Base-by-base conservation (phyloP, 345 rosid genomes). In the Conringia planisiliqua region DNA sequence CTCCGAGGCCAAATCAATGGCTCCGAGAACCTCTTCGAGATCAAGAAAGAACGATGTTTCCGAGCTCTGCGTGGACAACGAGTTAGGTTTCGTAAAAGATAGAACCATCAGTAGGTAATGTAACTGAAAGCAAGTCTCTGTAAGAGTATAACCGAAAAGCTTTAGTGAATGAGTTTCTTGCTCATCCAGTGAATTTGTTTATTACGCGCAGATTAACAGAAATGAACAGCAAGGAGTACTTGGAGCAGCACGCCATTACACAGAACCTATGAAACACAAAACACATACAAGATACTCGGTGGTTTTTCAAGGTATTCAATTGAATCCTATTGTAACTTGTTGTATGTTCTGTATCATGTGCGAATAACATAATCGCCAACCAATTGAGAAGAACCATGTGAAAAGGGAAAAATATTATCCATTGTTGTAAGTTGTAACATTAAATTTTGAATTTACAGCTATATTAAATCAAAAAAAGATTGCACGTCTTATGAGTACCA, bases 221-320 rank as follows among this genome's bases (percentile, higher is more conserved):
- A 82, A 88, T 95, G 98, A 95, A 95, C 82, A 95, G 98, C 86
- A 90, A 84, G 81, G 97, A 92, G 83, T 94, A 86, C 85, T 85
- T 91, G 27, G 93, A 91, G 79, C 90, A 88, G 43, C 95, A 90
- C 35, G 85, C 85, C 48, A 43, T 62, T 26, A 30, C 79, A 51
- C 79, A 68, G 0, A 56, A 62, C 3, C 48, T 70, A 27, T 64
- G 33, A 77, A 69, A 11, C 29, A 36, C 47, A 67, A 7, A 14
- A 43, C 5, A 46, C 22, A 43, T 44, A 10, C 72, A 48, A 10
- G 63, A 58, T 30, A 66, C 35, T 17, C 7, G 3, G 43, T 62
- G 30, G 5, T 2, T 62, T 47, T 42, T 46, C 44, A 22, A 33
- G 32, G 40, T 11, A 43, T 62, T 76, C 50, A 12, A 29, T 26